A percentile compares a stretch with the other conserved stretches of the same genome.
phyloP scores from a whole-genome alignment of 805 yeast genomes.

The Ogataea parapolymorpha region DNA sequence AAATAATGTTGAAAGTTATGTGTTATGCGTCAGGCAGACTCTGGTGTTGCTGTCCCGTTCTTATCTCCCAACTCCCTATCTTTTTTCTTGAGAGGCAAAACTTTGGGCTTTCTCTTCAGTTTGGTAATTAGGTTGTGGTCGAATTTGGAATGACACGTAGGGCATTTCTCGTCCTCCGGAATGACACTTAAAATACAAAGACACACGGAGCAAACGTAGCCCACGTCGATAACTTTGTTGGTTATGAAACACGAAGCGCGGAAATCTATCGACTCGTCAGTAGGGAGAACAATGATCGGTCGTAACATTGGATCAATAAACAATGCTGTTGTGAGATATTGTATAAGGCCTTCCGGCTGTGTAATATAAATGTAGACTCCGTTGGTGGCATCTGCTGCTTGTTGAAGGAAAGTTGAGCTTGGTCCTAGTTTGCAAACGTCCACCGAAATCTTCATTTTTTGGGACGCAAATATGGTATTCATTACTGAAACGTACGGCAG shows the following conservation, averaged over 20 bases:
- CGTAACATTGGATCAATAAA: conserved; percentile 83
- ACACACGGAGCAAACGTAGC: conserved; percentile 94
- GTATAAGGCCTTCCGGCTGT: conserved; percentile 74
- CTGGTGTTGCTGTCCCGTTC: neutral
- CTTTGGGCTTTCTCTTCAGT: conserved; percentile 54
- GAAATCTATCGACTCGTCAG: conserved; percentile 83
- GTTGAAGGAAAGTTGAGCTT: conserved; percentile 83
- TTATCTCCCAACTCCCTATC: conserved; percentile 11
- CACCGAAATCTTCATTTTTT: conserved; percentile 82
- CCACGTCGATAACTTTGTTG: conserved; percentile 87
- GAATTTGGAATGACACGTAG: conserved; percentile 80
- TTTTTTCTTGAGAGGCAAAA: conserved; percentile 29
- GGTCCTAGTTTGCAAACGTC: conserved; percentile 81
- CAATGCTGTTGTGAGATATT: conserved; percentile 77
- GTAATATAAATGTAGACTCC: conserved; percentile 78
- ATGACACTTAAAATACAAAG: conserved; percentile 71
- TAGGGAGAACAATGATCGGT: conserved; percentile 73
- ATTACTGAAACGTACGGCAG: conserved; percentile 86
- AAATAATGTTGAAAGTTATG: too few species aligned
- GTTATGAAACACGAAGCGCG: conserved; percentile 92
- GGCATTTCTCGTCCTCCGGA: conserved; percentile 70
- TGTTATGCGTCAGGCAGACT: neutral
- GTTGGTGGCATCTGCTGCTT: conserved; percentile 91
- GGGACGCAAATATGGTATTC: conserved; percentile 96
- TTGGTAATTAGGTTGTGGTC: conserved; percentile 60